Percentiles rank a stretch among this genome's conserved stretches.
Conservation (phyloP, 768 basidiomycete genomes). For the Lactarius sp. region DNA sequence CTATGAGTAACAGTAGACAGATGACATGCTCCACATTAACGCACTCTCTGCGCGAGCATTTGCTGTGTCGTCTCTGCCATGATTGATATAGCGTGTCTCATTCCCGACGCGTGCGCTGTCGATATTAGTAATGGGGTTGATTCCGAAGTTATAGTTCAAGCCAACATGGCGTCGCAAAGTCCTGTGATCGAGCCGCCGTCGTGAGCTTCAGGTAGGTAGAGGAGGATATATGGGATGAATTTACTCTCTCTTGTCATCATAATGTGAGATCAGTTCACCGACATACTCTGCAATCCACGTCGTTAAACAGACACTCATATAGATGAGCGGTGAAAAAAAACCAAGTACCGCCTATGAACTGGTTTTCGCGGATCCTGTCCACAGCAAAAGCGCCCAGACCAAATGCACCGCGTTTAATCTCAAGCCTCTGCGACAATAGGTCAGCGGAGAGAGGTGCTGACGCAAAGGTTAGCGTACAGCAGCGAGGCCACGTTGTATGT, state of each 20-base stretch:
- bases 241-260: constrained; percentile 47
- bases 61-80: constrained; percentile 33
- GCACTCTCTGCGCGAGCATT: constrained; percentile 49
- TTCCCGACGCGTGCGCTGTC: constrained; percentile 58
- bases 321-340: not conserved
- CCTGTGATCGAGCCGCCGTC: constrained; percentile 29
- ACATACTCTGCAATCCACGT: constrained; percentile 48
- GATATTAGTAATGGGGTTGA: constrained; percentile 45
- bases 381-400: constrained; percentile 50
- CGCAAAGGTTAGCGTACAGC: constrained; percentile 1
- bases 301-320: not conserved
- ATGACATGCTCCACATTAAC: constrained; percentile 13
- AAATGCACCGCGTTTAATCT: constrained; percentile 30
- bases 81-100: constrained; percentile 65
- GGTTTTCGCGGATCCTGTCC: not conserved
- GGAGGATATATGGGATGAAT: constrained; percentile 25
- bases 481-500: constrained; percentile 14
- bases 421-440: not conserved
- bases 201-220: not conserved
- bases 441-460: not conserved
- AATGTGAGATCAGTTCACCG: constrained; percentile 54
- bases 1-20: not conserved
- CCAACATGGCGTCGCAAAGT: constrained; percentile 42
- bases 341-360: constrained; percentile 29
- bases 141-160: constrained; percentile 58